A percentile compares a stretch with the other conserved stretches of the same genome.
Evolutionary conservation across 148 eudicot genomes (phyloP).

Genomic region (Spergularia marina): DNA sequence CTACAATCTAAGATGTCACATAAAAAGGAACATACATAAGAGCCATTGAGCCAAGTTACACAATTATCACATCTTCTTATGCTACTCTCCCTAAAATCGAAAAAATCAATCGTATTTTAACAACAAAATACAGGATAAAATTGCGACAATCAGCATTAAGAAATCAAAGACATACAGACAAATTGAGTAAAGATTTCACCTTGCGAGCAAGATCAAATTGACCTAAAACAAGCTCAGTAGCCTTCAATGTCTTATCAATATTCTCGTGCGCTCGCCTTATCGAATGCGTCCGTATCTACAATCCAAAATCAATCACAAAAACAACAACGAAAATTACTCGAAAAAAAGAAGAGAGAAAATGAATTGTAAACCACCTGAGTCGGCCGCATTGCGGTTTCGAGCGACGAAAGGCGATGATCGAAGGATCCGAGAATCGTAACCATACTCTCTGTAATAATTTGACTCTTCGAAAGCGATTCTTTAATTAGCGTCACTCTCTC

Average conservation of each 20-base stretch:
- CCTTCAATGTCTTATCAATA: slow-evolving; percentile 75
- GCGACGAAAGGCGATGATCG: slow-evolving; percentile 91
- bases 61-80: no score
- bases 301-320: neutral
- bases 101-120: neutral
- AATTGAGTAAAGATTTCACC: slow-evolving; percentile 36
- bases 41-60: no score
- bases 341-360: neutral
- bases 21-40: no score
- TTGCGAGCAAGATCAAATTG: slow-evolving; percentile 71
- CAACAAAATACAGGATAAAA: neutral
- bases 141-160: neutral
- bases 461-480: slow-evolving; percentile 69
- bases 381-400: slow-evolving; percentile 95
- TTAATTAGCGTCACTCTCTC: slow-evolving; percentile 55
- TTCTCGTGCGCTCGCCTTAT: slow-evolving; percentile 87
- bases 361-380: slow-evolving; percentile 50
- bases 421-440: slow-evolving; percentile 79
- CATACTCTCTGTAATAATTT: slow-evolving; percentile 64
- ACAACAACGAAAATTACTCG: neutral
- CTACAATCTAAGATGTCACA: no score
- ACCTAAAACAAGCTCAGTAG: slow-evolving; percentile 56
- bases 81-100: no score
- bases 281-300: slow-evolving; percentile 72
- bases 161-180: neutral